Evolutionary conservation across 495 filamentous ascomycete genomes (phyloP).

Genomic region (Penicillium argentinense): DNA sequence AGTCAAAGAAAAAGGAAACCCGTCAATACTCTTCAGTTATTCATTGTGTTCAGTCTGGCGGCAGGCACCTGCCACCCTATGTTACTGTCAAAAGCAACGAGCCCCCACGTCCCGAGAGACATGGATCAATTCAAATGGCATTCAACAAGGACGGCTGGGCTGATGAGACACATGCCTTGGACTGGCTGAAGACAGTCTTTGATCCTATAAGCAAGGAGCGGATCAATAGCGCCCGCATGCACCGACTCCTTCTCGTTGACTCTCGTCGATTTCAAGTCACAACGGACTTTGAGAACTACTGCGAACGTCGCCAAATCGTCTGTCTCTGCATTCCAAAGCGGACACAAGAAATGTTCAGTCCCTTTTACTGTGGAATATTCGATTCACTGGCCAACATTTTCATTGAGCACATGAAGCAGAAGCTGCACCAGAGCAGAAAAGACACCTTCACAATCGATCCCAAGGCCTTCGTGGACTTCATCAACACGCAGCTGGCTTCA

Average conservation of each 20-base stretch:
- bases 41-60: not conserved
- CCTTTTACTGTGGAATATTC: not conserved
- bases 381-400: not conserved
- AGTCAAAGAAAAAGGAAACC: not conserved
- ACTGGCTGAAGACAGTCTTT: not conserved
- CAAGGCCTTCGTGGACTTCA: not conserved
- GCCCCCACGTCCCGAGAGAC: not conserved
- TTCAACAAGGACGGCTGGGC: not conserved
- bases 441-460: not conserved
- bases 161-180: not conserved
- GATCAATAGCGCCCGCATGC: not conserved
- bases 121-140: not conserved
- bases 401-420: not conserved
- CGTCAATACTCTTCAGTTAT: not conserved
- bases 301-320: not conserved
- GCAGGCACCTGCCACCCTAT: not conserved
- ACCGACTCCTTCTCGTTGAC: not conserved
- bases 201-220: not conserved
- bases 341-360: not conserved
- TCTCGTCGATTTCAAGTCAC: not conserved
- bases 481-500: not conserved
- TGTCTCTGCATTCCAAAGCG: not conserved
- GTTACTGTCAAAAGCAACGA: not conserved
- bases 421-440: not conserved
- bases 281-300: not conserved